Base-by-base conservation (phyloP, 2,329 filamentous ascomycete species). In the Beauveria scarabaeidicola region DNA sequence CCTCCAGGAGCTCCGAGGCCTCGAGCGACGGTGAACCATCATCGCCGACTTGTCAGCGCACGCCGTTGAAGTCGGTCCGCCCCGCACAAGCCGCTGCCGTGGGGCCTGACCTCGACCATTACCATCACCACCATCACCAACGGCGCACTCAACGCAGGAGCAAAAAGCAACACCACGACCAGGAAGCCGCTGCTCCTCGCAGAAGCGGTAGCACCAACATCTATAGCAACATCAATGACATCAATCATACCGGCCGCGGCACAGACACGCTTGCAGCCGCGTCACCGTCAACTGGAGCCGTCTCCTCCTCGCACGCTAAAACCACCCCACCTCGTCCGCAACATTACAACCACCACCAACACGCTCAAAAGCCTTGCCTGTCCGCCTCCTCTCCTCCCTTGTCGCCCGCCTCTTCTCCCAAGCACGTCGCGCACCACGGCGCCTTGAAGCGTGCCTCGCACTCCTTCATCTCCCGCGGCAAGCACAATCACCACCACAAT, bases 401-500 rank as follows among this genome's bases (percentile, higher is more conserved):
- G 27, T 17, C 57, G 5, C 59, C 57, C 23, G 46, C 54, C 50
- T 55, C 61, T 36, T 52, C 53, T 23, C 56, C 60, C 41, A 43
- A 52, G 19, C 47, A 38, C 40, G 47, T 44, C 47, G 48, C 52
- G 41, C 54, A 57, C 13, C 52, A 32, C 27, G 46, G 52, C 52
- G 59, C 59, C 46, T 58, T 58, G 25, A 62, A 59, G 59, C 60
- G 60, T 21, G 56, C 52, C 25, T 63, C 61, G 8, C 57, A 63
- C 52, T 50, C 47, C 27, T 47, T 61, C 46, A 59, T 58, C 50
- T 47, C 52, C 9, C 59, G 53, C 11, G 59, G 47, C 47, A 61
- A 53, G 59, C 52, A 59, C 6, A 48, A 59, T 15, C 13, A 36
- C 13, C 5, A 36, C 5, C 13, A 36, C 32, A 15, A 6, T 36